A percentile compares a stretch with the other conserved stretches of the same genome.
These are phyloP conservation scores for Adiantum capillusveneris DNA, from an alignment of 75 land plant species.

Conservation along the genomic window DNA sequence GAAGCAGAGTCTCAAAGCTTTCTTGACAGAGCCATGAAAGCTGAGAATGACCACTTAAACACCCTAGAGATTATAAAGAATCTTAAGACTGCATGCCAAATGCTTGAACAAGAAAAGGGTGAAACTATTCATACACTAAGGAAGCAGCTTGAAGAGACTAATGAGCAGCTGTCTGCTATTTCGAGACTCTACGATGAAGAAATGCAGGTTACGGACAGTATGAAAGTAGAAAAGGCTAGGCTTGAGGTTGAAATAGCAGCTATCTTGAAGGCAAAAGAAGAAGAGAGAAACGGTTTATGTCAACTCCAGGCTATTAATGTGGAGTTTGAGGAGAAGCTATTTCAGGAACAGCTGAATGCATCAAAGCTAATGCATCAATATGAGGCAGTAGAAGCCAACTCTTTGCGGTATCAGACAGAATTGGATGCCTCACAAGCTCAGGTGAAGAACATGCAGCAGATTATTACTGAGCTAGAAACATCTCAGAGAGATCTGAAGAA, in stretches of 20 bases:
- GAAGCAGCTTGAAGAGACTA: background rate
- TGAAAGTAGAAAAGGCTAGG: conserved; percentile 6
- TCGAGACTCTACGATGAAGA: background rate
- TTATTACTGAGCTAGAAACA: background rate
- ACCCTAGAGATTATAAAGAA: too few species aligned
- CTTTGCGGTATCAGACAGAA: background rate
- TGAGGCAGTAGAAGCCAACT: background rate
- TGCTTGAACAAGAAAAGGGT: background rate
- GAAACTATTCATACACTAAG: background rate
- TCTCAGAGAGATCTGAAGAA: conserved; percentile 1
- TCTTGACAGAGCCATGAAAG: background rate
- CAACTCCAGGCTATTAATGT: background rate
- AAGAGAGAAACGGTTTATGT: background rate
- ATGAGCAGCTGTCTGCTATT: background rate
- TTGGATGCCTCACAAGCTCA: background rate
- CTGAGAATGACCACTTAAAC: background rate
- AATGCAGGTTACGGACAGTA: conserved; percentile 1
- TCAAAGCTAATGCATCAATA: background rate
- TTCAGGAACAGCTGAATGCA: background rate
- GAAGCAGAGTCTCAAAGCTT: background rate
- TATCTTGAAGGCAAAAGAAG: conserved; percentile 11
- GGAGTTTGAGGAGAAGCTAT: background rate
- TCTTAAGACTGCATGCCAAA: too few species aligned
- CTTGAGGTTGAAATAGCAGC: background rate
- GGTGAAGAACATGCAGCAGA: background rate